Evolutionary conservation across 2,329 filamentous ascomycete species (phyloP).

Genomic region (Zymoseptoria pseudotritici): DNA sequence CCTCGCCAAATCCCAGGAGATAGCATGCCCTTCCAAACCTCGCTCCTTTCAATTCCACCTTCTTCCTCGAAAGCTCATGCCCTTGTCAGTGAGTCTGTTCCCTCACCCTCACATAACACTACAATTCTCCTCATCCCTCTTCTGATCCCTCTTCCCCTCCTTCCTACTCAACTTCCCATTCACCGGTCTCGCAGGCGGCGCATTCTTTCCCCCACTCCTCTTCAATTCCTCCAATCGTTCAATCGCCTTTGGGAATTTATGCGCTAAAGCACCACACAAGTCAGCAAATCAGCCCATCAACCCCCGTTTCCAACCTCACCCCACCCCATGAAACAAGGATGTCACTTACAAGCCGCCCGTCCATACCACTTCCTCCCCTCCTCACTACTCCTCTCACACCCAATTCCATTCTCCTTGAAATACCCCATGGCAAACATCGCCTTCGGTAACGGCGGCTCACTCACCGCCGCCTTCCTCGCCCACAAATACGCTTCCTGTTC

Average conservation of each 20-base stretch:
- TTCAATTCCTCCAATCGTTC: slow-evolving; percentile 91
- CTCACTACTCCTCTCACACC: slow-evolving; percentile 75
- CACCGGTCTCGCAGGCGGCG: slow-evolving; percentile 45
- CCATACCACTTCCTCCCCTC: slow-evolving; percentile 99
- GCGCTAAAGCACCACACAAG: slow-evolving; percentile 52
- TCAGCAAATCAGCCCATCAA: slow-evolving; percentile 4
- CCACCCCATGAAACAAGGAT: too few species aligned
- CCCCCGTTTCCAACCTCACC: too few species aligned
- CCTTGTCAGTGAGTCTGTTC: too few species aligned
- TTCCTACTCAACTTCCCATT: slow-evolving; percentile 74
- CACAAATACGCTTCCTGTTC: slow-evolving; percentile 96
- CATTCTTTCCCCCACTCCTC: slow-evolving; percentile 53
- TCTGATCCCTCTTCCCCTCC: slow-evolving; percentile 72
- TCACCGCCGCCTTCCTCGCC: slow-evolving; percentile 86
- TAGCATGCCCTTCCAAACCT: too few species aligned
- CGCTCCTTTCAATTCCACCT: too few species aligned
- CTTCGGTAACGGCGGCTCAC: slow-evolving; percentile 65
- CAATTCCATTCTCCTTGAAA: slow-evolving; percentile 92
- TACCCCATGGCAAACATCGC: slow-evolving; percentile 98
- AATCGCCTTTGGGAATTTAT: slow-evolving; percentile 88
- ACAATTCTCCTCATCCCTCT: slow-evolving; percentile 84
- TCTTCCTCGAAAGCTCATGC: too few species aligned
- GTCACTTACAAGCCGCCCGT: slow-evolving; percentile 78
- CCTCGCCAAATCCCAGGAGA: too few species aligned
- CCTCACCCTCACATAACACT: slow-evolving; percentile 57